phyloP scores from a whole-genome alignment of 768 basidiomycete species.

The Leucocoprinus leucothites region DNA sequence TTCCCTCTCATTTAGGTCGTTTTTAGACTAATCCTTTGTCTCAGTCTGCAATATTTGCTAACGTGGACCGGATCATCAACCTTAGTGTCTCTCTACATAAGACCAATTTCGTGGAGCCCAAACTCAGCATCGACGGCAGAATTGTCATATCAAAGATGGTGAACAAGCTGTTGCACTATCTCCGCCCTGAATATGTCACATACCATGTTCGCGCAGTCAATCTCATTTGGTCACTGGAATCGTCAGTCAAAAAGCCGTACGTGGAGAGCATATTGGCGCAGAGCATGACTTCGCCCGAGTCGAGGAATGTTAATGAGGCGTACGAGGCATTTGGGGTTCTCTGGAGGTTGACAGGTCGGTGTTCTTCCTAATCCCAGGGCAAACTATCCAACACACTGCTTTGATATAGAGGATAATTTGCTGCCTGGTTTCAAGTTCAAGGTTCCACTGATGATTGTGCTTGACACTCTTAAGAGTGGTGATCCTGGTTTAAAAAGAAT shows the following conservation, averaged over 20 bases:
- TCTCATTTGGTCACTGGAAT: slow-evolving; percentile 80
- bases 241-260: slow-evolving; percentile 48
- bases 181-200: slow-evolving; percentile 58
- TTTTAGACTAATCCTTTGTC: slow-evolving; percentile 4
- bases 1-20: slow-evolving; percentile 6
- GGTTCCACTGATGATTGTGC: slow-evolving; percentile 81
- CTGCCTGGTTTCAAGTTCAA: slow-evolving; percentile 82
- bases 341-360: slow-evolving; percentile 83
- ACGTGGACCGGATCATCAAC: slow-evolving; percentile 62
- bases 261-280: slow-evolving; percentile 81
- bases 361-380: neutral
- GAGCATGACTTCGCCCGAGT: slow-evolving; percentile 57
- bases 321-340: slow-evolving; percentile 90
- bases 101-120: slow-evolving; percentile 47
- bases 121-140: slow-evolving; percentile 52
- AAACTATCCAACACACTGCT: neutral
- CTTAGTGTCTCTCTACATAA: slow-evolving; percentile 54
- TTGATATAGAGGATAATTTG: slow-evolving; percentile 64
- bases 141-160: slow-evolving; percentile 58
- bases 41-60: slow-evolving; percentile 62
- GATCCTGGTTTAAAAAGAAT: slow-evolving; percentile 72
- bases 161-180: slow-evolving; percentile 68
- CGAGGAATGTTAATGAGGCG: slow-evolving; percentile 45
- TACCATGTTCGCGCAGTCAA: slow-evolving; percentile 83
- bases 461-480: slow-evolving; percentile 78